Evolutionary conservation across 1,284 basidiomycete species (phyloP), one percentile per base, ranked within the genome.

Genomic region (Lentinus polychrous): DNA sequence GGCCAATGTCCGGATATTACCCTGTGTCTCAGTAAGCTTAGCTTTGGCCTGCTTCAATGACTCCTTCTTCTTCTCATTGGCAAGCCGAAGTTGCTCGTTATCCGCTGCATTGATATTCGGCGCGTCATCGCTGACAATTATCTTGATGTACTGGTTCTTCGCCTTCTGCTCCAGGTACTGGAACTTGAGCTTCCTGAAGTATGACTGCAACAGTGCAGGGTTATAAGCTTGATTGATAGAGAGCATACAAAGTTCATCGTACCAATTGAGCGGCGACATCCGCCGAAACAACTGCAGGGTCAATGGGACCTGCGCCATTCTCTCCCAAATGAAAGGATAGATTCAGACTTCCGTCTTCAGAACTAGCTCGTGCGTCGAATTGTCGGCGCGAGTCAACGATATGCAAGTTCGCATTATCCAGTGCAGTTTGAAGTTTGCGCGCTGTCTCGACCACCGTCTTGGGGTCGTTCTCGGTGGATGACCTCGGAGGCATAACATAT

Each of bases 121-220:
- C 0, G 87, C 86, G 51, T 90, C 85, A 52, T 88, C 84, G 60
- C 83, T 87, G 44, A 91, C 85, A 55, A 93, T 91, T 0, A 79
- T 81, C 60, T 84, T 85, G 58, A 92, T 75, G 60, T 92, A 93
- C 63, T 85, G 81, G 54, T 89, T 79, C 62, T 93, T 93, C 2
- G 91, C 87, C 56, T 91, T 88, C 64, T 91, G 86, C 58, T 93
- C 89, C 18, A 92, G 70, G 58, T 89, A 91, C 53, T 86, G 84
- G 59, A 89, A 90, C 64, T 93, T 93, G 20, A 92, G 76, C 56
- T 86, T 85, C n/a, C 86, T 75, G 36, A 93, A 74, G 60, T 83
- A 87, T 2, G 83, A 75, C 86, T 91, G 3, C 12, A 18, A 12
- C 34, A 33, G n/a, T n/a, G n/a, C n/a, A n/a, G 32, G 11, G 15